phyloP scores from a whole-genome alignment of 75 land plant species.

The Pinus taeda region DNA sequence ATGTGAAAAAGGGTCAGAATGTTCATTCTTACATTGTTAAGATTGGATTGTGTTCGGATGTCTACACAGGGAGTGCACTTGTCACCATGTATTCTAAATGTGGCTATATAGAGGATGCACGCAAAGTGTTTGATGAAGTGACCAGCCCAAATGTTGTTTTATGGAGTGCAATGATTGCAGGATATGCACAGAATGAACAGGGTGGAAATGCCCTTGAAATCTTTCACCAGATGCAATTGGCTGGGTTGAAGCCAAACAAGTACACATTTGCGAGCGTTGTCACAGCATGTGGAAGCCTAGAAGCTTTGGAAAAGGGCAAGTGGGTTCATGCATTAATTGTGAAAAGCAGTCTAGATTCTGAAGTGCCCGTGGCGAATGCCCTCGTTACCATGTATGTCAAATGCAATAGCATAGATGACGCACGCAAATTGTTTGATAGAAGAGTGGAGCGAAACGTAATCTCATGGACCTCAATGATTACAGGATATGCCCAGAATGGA shows the following conservation, averaged over 20 bases:
- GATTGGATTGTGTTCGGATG: neutral
- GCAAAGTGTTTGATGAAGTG: conserved; percentile 10
- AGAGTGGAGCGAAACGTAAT: neutral
- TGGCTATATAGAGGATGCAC: conserved; percentile 8
- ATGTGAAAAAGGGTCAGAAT: conserved; percentile 1
- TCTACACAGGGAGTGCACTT: conserved; percentile 1
- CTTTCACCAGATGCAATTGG: conserved; percentile 1
- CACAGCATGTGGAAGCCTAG: neutral
- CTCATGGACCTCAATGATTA: conserved; percentile 31
- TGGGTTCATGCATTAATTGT: neutral
- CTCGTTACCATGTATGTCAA: conserved; percentile 17
- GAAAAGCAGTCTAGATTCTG: neutral
- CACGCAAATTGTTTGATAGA: neutral
- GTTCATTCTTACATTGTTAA: conserved; percentile 13
- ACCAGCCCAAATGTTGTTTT: neutral
- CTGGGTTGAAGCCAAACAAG: neutral
- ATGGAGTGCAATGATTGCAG: conserved; percentile 11
- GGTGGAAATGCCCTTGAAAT: conserved; percentile 3
- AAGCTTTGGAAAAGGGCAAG: conserved; percentile 8
- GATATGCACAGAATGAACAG: neutral
- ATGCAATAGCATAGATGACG: conserved; percentile 12
- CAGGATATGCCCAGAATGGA: conserved; percentile 24
- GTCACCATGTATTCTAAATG: conserved; percentile 12
- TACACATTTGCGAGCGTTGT: neutral
- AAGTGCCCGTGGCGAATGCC: neutral